phyloP scores from a whole-genome alignment of 129 eudicot genomes.

The Flaveria bidentis region DNA sequence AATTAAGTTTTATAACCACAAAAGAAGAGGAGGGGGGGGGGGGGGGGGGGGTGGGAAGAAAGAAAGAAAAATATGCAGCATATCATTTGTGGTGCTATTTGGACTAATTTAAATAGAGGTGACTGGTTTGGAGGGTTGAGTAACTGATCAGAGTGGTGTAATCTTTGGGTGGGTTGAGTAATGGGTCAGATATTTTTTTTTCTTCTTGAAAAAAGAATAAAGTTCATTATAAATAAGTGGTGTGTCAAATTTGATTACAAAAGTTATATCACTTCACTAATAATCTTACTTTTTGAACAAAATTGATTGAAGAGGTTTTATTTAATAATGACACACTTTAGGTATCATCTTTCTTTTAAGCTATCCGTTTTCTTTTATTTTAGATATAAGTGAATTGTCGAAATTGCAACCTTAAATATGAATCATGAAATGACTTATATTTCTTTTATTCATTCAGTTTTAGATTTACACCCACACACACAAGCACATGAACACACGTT shows the following conservation, averaged over 20 bases:
- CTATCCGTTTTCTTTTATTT: not conserved
- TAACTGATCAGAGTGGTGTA: not conserved
- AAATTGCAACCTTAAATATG: not conserved
- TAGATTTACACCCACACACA: not conserved
- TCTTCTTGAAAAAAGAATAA: not conserved
- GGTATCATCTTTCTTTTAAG: not conserved
- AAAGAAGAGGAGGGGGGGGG: too few relatives aligned
- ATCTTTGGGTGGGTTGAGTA: not conserved
- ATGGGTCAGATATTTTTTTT: too few relatives aligned
- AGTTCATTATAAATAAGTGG: not conserved
- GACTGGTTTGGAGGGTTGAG: not conserved
- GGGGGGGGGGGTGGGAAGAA: too few relatives aligned
- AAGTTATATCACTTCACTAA: not conserved
- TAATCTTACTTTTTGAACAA: not conserved
- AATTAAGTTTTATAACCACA: not conserved
- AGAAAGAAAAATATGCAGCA: not conserved
- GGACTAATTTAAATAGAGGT: too few relatives aligned
- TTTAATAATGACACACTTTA: not conserved
- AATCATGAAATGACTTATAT: not conserved
- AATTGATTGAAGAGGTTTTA: not conserved
- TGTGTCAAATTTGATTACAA: not conserved
- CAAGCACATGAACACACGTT: not conserved
- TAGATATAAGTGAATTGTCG: not conserved
- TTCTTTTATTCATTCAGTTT: not conserved
- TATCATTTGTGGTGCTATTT: not conserved